phyloP scores from a whole-genome alignment of 768 basidiomycete species.

The Clitopilus passeckerianus region DNA sequence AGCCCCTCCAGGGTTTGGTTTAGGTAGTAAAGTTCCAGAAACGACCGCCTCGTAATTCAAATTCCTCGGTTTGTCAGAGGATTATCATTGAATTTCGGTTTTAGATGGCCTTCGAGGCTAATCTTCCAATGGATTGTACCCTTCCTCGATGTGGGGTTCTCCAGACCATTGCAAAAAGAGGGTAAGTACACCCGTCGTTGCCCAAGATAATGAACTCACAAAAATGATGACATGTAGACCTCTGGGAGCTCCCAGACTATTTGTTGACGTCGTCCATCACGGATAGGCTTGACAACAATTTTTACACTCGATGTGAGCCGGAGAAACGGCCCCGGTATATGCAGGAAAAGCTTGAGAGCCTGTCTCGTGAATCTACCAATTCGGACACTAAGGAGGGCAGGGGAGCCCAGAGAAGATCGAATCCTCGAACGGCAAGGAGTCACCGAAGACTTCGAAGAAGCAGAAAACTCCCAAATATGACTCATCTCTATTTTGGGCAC shows the following conservation, averaged over 20 bases:
- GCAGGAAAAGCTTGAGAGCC: constrained; percentile 13
- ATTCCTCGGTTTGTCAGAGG: not conserved
- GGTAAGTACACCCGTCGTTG: constrained; percentile 25
- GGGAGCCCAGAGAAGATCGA: not conserved
- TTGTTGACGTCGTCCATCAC: constrained; percentile 33
- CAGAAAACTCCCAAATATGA: constrained; percentile 20
- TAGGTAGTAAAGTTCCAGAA: constrained; percentile 42
- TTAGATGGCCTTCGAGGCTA: constrained; percentile 40
- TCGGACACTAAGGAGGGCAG: constrained; percentile 8
- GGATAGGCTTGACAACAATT: constrained; percentile 37
- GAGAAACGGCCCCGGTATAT: constrained; percentile 35
- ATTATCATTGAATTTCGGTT: not conserved
- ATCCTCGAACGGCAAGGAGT: not conserved
- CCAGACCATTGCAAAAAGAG: constrained; percentile 51
- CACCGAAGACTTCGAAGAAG: not conserved
- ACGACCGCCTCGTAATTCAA: constrained; percentile 27
- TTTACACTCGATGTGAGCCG: constrained; percentile 46
- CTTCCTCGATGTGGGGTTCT: constrained; percentile 53
- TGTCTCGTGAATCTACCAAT: constrained; percentile 1
- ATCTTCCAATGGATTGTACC: constrained; percentile 51
- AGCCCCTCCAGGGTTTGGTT: constrained; percentile 45
- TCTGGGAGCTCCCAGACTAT: constrained; percentile 43
- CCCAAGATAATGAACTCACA: not conserved
- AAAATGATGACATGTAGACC: constrained; percentile 27
- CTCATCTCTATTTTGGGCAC: constrained; percentile 26